Evolutionary conservation across 306 rosid species (phyloP), one percentile per base, ranked within the genome.

Genomic region (Rosa persica): DNA sequence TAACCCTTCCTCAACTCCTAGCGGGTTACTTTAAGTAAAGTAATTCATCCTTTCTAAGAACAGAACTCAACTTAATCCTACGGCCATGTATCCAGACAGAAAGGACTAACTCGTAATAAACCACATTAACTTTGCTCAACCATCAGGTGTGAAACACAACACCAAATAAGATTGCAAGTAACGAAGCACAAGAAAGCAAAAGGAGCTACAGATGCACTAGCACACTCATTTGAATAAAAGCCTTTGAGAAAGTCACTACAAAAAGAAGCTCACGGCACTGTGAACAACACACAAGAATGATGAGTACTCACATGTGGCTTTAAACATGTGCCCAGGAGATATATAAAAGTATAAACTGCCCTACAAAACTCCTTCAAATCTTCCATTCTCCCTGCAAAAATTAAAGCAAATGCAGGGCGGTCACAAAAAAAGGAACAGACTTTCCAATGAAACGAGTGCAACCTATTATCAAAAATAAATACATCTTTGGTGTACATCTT

Each of bases 291-390:
- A 66, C 25, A 43, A 76, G 12, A 73, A 27, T 40, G 55, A 52
- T 65, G 43, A 61, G 72, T 74, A 87, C 98, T 91, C 80, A 92
- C 98, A 86, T 95, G 87, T 68, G 98, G 96, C 89, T 95, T 95
- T 82, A 89, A 42, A 83, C 89, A 95, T 79, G 98, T 91, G 85
- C 96, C 98, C 8, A 95, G 75, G 40, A 89, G 60, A 88, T 95
- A 95, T 25, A 91, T 78, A 80, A 91, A 95, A 76, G 87, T 76
- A 82, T 95, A 95, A 67, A 71, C 4, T 8, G 89, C 79, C 57
- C 90, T 84, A 66, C 82, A 89, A 84, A 93, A 88, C 42, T 86
- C 87, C 78, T 95, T 92, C 72, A 93, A 88, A 11, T 85, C 90
- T n/a, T 89, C 98, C 46, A 88, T 62, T 60, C 85, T 85, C 83